phyloP scores from a whole-genome alignment of 257 asterid genomes.

The Primulina huaijiensis region DNA sequence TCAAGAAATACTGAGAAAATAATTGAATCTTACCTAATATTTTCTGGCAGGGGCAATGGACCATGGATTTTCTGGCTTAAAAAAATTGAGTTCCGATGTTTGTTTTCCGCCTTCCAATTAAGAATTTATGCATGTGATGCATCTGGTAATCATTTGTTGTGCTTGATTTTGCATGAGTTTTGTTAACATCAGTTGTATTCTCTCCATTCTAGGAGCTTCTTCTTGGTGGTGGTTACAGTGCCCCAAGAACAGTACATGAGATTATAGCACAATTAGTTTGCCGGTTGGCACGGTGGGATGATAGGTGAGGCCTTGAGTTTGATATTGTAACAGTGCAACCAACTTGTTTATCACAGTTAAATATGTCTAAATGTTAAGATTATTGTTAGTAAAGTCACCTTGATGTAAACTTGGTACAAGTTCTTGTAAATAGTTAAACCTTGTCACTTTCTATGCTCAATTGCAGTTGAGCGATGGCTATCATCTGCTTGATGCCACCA shows the following conservation, averaged over 20 bases:
- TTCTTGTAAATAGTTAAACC: neutral
- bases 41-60: neutral
- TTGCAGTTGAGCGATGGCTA: too few relatives aligned
- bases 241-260: slow-evolving; percentile 83
- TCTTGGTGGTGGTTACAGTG: slow-evolving; percentile 68
- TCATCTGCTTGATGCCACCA: neutral
- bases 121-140: neutral
- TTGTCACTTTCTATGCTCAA: too few relatives aligned
- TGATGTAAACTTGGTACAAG: neutral
- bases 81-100: neutral
- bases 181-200: slow-evolving; percentile 24
- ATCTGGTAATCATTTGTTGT: neutral
- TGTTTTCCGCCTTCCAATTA: neutral
- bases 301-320: slow-evolving; percentile 55
- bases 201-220: slow-evolving; percentile 60
- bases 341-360: slow-evolving; percentile 13
- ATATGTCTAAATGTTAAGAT: neutral
- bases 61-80: neutral
- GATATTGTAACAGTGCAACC: slow-evolving; percentile 7
- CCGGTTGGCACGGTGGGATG: slow-evolving; percentile 99
- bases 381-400: neutral
- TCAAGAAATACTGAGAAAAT: too few relatives aligned
- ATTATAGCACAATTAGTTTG: slow-evolving; percentile 68
- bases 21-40: too few relatives aligned
- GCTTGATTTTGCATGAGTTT: slow-evolving; percentile 22